Base-by-base conservation (phyloP, 106 monocot genomes). In the Apostasia shenzhenica region DNA sequence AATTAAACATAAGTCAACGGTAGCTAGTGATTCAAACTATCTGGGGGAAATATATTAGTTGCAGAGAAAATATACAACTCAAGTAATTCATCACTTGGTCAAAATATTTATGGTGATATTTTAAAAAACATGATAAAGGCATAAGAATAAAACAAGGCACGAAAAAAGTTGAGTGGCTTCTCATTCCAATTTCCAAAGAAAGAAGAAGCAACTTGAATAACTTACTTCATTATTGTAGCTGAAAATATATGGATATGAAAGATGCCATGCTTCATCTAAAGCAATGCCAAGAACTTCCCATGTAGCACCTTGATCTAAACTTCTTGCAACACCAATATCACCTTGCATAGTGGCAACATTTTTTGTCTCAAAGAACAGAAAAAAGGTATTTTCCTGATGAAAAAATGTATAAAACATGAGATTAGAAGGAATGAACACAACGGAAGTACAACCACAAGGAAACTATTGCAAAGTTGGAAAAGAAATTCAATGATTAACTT, bases 261-360 rank as follows among this genome's bases (percentile, higher is more conserved):
- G 60, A 73, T 86, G 86, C 86, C 86, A 86, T 54, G 72, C 59
- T 66, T 86, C 86, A 37, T 75, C 63, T 55, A 86, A 71, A 76
- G 86, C 86, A 66, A 86, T 86, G 60, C 86, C 86, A 6, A 82
- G 59, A 79, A 76, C 76, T 51, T 86, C 76, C 86, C 86, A 86
- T 65, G 86, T 72, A 59, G 73, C 75, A 57, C 86, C 86, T 53
- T 82, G 75, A 70, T 86, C 73, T 4, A 50, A 50, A 59, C 86
- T 86, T 76, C 75, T 72, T 69, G 82, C 81, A 57, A 82, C 86
- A 59, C 82, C 82, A 66, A 86, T 86, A 63, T 82, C 82, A 54
- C 86, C 86, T 77, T 86, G 75, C 82, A 66, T 69, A 41, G 79
- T 70, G 8, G 57, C 66, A 11, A 66, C 62, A 56, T 39, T 79